Conservation (phyloP, 805 yeast species). For the Saccharomyces mikatae region DNA sequence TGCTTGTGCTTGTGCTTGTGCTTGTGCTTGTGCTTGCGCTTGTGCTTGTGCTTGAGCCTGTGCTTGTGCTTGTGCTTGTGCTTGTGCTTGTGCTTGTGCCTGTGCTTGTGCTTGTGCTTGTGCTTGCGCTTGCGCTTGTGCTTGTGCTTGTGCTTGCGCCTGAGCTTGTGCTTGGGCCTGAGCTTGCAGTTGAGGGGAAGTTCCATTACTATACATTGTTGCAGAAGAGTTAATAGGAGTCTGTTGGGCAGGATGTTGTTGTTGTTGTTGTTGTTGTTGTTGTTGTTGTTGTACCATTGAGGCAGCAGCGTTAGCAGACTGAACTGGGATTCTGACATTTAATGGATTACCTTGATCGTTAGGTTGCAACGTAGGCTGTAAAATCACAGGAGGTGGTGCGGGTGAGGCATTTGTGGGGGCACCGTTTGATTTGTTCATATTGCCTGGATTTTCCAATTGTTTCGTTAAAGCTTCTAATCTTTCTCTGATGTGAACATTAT, state of each 20-base stretch:
- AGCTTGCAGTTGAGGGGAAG: constrained; percentile 2
- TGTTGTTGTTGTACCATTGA: constrained; percentile 20
- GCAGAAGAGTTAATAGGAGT: constrained; percentile 18
- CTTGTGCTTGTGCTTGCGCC: constrained; percentile 3
- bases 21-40: constrained; percentile 1
- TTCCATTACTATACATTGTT: constrained; percentile 9
- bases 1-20: constrained; percentile 4
- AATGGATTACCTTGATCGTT: constrained; percentile 27
- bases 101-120: background rate
- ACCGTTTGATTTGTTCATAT: background rate
- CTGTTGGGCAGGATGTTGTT: constrained; percentile 10
- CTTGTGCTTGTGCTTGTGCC: background rate
- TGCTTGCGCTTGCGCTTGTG: constrained; percentile 7
- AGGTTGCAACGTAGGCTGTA: constrained; percentile 28
- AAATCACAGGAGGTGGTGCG: constrained; percentile 24
- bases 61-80: constrained; percentile 1
- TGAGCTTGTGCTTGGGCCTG: constrained; percentile 1
- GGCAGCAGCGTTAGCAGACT: constrained; percentile 1
- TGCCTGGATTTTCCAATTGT: constrained; percentile 31
- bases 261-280: constrained; percentile 21
- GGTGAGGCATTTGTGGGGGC: constrained; percentile 1
- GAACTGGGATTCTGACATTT: constrained; percentile 14
- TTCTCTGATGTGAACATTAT: constrained; percentile 87
- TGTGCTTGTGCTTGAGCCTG: constrained; percentile 4
- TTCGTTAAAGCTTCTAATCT: constrained; percentile 78